phyloP scores from a whole-genome alignment of 352 stramenopile genomes.

The Phytophthora kernoviae region DNA sequence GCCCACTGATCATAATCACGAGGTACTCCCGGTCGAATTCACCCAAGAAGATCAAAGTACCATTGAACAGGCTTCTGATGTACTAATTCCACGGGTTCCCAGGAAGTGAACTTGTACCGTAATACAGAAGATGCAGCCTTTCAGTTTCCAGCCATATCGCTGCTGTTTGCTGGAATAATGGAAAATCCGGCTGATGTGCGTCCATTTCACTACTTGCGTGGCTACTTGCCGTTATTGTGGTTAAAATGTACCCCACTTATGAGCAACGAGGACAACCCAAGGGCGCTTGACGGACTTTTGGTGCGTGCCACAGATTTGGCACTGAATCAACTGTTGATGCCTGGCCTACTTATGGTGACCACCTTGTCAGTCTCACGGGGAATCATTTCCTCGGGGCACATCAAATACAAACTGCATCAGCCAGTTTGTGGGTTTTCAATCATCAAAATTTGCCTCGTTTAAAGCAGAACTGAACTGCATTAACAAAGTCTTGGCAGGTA shows the following conservation, averaged over 20 bases:
- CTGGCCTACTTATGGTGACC: slow-evolving; percentile 22
- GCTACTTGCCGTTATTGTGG: slow-evolving; percentile 53
- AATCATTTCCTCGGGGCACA: slow-evolving; percentile 26
- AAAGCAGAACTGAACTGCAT: slow-evolving; percentile 38
- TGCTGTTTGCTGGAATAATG: slow-evolving; percentile 17
- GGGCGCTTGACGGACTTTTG: slow-evolving; percentile 38
- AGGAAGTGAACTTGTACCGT: slow-evolving; percentile 35
- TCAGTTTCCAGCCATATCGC: slow-evolving; percentile 42
- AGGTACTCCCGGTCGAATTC: neutral
- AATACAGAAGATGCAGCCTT: slow-evolving; percentile 49
- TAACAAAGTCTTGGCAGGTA: slow-evolving; percentile 38
- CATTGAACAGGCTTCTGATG: slow-evolving; percentile 28
- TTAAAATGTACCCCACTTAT: slow-evolving; percentile 45
- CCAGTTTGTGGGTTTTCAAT: slow-evolving; percentile 10
- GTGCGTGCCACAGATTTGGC: slow-evolving; percentile 41
- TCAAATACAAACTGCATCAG: slow-evolving; percentile 32
- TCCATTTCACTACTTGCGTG: slow-evolving; percentile 30
- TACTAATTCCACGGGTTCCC: slow-evolving; percentile 35
- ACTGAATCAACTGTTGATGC: neutral
- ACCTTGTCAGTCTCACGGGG: slow-evolving; percentile 41
- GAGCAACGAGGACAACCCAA: slow-evolving; percentile 47
- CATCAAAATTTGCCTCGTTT: slow-evolving; percentile 21
- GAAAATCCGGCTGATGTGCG: slow-evolving; percentile 19
- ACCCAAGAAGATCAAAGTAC: slow-evolving; percentile 26
- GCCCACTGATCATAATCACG: slow-evolving; percentile 19